These are phyloP conservation scores for Candida sakaeoensis DNA, from an alignment of 805 yeast genomes.

Conservation along the genomic window DNA sequence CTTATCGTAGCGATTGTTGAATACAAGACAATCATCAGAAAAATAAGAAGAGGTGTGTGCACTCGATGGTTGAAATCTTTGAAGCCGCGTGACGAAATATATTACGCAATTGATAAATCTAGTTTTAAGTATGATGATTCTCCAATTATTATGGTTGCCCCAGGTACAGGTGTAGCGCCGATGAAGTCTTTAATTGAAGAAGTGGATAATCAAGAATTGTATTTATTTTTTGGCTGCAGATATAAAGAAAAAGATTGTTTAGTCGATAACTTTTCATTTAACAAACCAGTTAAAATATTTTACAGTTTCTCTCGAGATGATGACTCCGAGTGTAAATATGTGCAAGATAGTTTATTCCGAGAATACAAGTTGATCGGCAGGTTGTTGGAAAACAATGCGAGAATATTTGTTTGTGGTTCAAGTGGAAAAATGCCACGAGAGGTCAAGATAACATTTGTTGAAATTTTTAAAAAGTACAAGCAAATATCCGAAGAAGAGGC, in stretches of 20 bases:
- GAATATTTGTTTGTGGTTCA: slow-evolving; percentile 84
- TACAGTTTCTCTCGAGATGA: slow-evolving; percentile 48
- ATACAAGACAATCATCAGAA: slow-evolving; percentile 75
- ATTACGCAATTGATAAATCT: slow-evolving; percentile 49
- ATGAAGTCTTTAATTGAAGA: slow-evolving; percentile 65
- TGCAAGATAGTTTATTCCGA: slow-evolving; percentile 67
- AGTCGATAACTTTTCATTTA: slow-evolving; percentile 52
- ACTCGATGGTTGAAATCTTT: slow-evolving; percentile 67
- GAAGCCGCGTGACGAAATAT: slow-evolving; percentile 43
- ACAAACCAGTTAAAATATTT: slow-evolving; percentile 17
- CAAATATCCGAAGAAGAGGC: slow-evolving; percentile 43
- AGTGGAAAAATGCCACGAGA: slow-evolving; percentile 92
- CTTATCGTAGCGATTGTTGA: slow-evolving; percentile 81
- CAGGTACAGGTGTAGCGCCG: slow-evolving; percentile 98
- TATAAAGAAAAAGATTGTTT: slow-evolving; percentile 61
- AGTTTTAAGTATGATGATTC: slow-evolving; percentile 19
- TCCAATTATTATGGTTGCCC: slow-evolving; percentile 71
- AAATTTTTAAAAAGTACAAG: slow-evolving; percentile 49
- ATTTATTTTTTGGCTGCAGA: slow-evolving; percentile 76
- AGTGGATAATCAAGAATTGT: slow-evolving; percentile 30
- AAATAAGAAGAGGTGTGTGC: slow-evolving; percentile 77
- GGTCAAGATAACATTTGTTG: slow-evolving; percentile 75
- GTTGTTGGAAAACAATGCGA: slow-evolving; percentile 50
- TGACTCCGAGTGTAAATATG: slow-evolving; percentile 51
- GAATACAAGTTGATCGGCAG: slow-evolving; percentile 48